phyloP scores from a whole-genome alignment of 2,329 filamentous ascomycete genomes.

The Pseudogymnoascus sp. region DNA sequence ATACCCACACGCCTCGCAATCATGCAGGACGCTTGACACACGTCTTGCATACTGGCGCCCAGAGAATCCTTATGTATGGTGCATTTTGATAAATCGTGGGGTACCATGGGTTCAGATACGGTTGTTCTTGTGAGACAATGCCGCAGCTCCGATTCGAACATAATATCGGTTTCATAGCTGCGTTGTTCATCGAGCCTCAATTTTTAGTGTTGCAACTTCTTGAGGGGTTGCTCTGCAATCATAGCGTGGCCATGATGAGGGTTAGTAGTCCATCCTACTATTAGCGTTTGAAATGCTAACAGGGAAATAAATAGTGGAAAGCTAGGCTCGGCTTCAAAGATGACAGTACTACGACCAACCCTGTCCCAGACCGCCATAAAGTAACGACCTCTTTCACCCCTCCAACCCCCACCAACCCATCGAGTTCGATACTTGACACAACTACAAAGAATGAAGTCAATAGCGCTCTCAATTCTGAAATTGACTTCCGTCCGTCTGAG shows the following conservation, averaged over 20 bases:
- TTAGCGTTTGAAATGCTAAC: not conserved
- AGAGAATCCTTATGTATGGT: not conserved
- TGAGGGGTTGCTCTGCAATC: not conserved
- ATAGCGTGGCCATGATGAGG: not conserved
- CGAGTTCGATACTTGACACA: not conserved
- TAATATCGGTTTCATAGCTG: not conserved
- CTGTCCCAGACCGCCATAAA: not conserved
- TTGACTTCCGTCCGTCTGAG: not conserved
- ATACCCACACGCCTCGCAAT: not conserved
- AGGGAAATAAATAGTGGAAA: not conserved
- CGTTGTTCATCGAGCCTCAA: not conserved
- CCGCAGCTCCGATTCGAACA: not conserved
- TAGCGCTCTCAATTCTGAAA: not conserved
- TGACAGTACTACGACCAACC: not conserved
- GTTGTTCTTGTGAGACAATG: not conserved
- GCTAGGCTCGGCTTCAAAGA: not conserved
- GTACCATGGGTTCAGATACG: not conserved
- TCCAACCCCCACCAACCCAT: not conserved
- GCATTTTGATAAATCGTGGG: not conserved
- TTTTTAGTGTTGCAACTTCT: not conserved
- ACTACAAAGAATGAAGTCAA: not conserved
- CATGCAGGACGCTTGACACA: not conserved
- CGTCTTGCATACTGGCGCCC: not conserved
- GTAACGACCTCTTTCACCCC: not conserved
- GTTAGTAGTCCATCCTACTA: not conserved